These are phyloP conservation scores for Capsicum baccatum DNA, from an alignment of 257 asterid species.

Conservation along the genomic window DNA sequence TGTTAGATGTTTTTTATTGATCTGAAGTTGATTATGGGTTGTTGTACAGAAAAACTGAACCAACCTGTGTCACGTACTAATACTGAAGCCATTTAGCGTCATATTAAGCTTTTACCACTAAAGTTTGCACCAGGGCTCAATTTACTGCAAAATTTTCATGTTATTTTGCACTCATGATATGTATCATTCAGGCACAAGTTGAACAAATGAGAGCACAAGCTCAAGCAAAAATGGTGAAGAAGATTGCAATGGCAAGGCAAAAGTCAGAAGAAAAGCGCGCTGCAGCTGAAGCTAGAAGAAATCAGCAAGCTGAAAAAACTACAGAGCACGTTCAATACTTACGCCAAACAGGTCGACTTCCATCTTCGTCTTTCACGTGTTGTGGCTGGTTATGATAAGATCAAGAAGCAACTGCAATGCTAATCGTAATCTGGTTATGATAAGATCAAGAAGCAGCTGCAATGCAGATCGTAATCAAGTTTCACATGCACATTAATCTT, in stretches of 20 bases:
- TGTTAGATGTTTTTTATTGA: not conserved
- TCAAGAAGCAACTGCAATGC: not conserved
- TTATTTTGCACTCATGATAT: not conserved
- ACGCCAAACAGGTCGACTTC: constrained; percentile 82
- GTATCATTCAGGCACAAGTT: constrained; percentile 51
- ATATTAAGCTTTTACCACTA: not conserved
- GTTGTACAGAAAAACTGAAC: not conserved
- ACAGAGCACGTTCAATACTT: constrained; percentile 77
- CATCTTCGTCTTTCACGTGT: constrained; percentile 66
- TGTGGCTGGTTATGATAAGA: constrained; percentile 74
- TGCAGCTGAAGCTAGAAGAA: constrained; percentile 73
- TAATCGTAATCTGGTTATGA: constrained; percentile 52
- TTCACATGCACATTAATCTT: constrained; percentile 12
- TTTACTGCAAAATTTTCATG: not conserved
- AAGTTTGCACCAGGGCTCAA: not conserved
- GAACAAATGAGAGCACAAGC: constrained; percentile 90
- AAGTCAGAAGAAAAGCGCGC: constrained; percentile 82
- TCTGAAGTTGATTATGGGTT: not conserved
- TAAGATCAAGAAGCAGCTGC: not conserved
- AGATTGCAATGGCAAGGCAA: constrained; percentile 84
- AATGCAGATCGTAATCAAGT: not conserved
- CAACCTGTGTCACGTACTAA: not conserved
- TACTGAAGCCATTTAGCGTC: not conserved
- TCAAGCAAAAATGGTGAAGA: constrained; percentile 85
- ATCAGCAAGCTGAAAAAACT: constrained; percentile 68